Percentiles rank a stretch among this genome's conserved stretches.
Conservation (phyloP, 1,284 basidiomycete species). For the Austropuccinia psidii region DNA sequence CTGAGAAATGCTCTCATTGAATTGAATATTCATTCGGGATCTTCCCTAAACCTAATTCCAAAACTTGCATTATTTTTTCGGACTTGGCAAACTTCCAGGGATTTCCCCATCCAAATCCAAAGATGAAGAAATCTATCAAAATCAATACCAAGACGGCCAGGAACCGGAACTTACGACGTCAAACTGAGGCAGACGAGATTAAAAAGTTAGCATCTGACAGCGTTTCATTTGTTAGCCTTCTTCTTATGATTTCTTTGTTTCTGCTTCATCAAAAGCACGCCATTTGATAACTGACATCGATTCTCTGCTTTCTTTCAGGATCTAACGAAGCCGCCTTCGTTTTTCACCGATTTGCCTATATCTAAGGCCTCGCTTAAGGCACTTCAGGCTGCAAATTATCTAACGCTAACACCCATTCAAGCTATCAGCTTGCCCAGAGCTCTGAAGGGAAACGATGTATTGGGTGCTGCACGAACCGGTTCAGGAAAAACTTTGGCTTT, state of each 20-base stretch:
- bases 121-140: no score
- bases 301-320: background rate
- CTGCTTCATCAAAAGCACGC: background rate
- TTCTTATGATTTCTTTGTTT: background rate
- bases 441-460: slow-evolving; percentile 61
- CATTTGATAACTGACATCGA: background rate
- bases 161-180: slow-evolving; percentile 6
- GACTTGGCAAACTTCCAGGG: no score
- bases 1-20: no score
- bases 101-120: no score
- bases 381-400: slow-evolving; percentile 73
- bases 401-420: slow-evolving; percentile 78
- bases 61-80: no score
- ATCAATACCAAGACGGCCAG: no score
- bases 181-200: slow-evolving; percentile 33
- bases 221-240: slow-evolving; percentile 31
- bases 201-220: slow-evolving; percentile 37
- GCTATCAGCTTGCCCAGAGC: slow-evolving; percentile 58
- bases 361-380: slow-evolving; percentile 52
- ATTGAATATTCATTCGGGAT: no score
- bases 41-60: no score
- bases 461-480: slow-evolving; percentile 70
- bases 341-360: slow-evolving; percentile 39
- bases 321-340: slow-evolving; percentile 15
- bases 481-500: slow-evolving; percentile 79